phyloP scores from a whole-genome alignment of 2,329 filamentous ascomycete species.

The Verruconis gallopava region DNA sequence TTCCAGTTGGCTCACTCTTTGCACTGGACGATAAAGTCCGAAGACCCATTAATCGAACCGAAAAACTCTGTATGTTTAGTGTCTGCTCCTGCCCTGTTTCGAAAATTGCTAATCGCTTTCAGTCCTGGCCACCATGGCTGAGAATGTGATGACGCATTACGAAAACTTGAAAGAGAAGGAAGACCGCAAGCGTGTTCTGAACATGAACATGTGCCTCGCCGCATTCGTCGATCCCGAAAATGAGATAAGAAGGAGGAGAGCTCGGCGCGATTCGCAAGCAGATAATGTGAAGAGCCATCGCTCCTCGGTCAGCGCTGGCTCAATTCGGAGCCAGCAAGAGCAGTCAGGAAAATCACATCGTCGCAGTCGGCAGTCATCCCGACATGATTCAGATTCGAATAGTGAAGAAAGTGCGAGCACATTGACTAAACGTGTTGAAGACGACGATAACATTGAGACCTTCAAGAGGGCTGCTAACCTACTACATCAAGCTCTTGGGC shows the following conservation, averaged over 20 bases:
- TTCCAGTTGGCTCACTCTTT: slow-evolving; percentile 22
- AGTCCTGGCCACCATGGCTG: slow-evolving; percentile 19
- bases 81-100: too few relatives aligned
- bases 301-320: background rate
- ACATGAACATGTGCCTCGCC: slow-evolving; percentile 18
- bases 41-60: slow-evolving; percentile 13
- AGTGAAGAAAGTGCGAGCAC: slow-evolving; percentile 10
- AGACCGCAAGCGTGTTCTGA: slow-evolving; percentile 17
- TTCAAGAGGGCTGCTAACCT: slow-evolving; percentile 37
- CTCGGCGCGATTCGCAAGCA: background rate
- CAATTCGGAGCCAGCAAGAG: background rate
- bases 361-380: background rate
- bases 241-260: slow-evolving; percentile 7
- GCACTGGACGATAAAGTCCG: slow-evolving; percentile 18
- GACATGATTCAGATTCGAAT: slow-evolving; percentile 16
- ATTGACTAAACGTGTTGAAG: slow-evolving; percentile 15
- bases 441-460: slow-evolving; percentile 26
- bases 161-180: slow-evolving; percentile 23
- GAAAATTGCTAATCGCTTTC: background rate
- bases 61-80: slow-evolving; percentile 13
- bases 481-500: slow-evolving; percentile 34
- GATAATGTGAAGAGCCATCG: background rate
- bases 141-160: slow-evolving; percentile 22
- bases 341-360: background rate
- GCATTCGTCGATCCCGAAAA: slow-evolving; percentile 17